Base-by-base conservation (phyloP, 768 basidiomycete genomes). In the Chlorophyllum brunneum region DNA sequence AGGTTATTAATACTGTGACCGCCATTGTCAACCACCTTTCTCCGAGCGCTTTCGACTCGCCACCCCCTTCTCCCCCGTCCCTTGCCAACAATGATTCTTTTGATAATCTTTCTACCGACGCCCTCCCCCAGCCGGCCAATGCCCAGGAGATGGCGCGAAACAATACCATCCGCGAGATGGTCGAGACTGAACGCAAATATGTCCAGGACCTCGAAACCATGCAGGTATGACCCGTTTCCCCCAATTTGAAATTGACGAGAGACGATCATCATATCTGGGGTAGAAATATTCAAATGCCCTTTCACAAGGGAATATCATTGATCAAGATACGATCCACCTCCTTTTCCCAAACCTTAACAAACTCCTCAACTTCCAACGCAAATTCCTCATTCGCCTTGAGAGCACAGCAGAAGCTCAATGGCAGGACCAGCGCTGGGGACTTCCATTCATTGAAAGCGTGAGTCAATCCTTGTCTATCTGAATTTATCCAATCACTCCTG, bases 171-270 rank as follows among this genome's bases (percentile, higher is more conserved):
- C 80, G 81, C 62, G 97, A 99, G 70, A 83, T 98, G 59, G 81
- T 98, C 42, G 89, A 92, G 67, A 98, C 93, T 0, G 97, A 99
- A 68, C 85, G 92, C 59, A 93, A 93, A 71, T 98, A 92, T 67
- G 95, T 98, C 4, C 88, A 92, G 68, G 97, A 98, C 70, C 75
- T 99, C 57, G 94, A 97, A 67, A 85, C 93, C 62, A 89, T 98
- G 79, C 94, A 95, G 81, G 94, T 92, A 59, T 62, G 85, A 65
- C 26, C 54, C 48, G 33, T 61, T 42, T 55, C 45, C 13, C 55
- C 39, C 18, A 51, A 50, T 43, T 18, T 33, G 4, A 37, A 22
- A 40, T 49, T 54, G 6, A 58, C 41, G n/a, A 24, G 16, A 20
- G 50, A 53, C 48, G 29, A 54, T 61, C 57, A 54, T 65, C 53